These are phyloP conservation scores for Leishmania gerbilli DNA, from an alignment of 208 protist species.

Conservation along the genomic window DNA sequence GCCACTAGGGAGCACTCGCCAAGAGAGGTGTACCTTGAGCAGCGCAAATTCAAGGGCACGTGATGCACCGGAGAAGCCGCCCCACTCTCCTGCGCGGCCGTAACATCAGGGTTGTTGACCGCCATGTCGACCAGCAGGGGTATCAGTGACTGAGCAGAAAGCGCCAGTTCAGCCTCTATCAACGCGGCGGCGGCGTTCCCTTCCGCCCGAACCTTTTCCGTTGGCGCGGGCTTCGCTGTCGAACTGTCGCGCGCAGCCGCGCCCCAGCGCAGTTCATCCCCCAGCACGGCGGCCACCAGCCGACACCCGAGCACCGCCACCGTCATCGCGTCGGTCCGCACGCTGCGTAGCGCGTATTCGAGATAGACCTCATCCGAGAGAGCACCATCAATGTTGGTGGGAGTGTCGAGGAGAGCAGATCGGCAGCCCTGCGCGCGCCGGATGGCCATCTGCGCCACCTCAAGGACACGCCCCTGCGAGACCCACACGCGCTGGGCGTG, in stretches of 20 bases:
- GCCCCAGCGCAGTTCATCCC: constrained; percentile 35
- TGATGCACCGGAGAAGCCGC: constrained; percentile 64
- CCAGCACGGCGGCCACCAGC: constrained; percentile 57
- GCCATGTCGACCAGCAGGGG: constrained; percentile 62
- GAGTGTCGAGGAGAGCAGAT: constrained; percentile 63
- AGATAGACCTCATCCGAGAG: constrained; percentile 87
- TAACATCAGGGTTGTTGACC: constrained; percentile 76
- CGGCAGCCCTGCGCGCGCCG: constrained; percentile 38
- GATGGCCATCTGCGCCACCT: constrained; percentile 34
- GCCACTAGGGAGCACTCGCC: constrained; percentile 71
- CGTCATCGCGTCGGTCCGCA: constrained; percentile 53
- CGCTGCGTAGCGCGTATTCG: constrained; percentile 42
- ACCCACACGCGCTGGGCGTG: constrained; percentile 43
- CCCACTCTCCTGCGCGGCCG: constrained; percentile 35
- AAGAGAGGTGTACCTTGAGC: constrained; percentile 71
- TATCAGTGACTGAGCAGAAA: constrained; percentile 38
- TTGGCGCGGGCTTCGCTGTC: background rate
- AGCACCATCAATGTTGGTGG: constrained; percentile 54
- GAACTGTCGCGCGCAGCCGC: background rate
- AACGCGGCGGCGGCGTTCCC: background rate
- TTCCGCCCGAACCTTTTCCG: constrained; percentile 23
- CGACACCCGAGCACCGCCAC: constrained; percentile 67
- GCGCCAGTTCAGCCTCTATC: constrained; percentile 29
- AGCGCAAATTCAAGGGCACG: constrained; percentile 43
- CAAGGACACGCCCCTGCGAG: constrained; percentile 20